Evolutionary conservation across 2,329 filamentous ascomycete species (phyloP).

Genomic region (Fusarium humuli): DNA sequence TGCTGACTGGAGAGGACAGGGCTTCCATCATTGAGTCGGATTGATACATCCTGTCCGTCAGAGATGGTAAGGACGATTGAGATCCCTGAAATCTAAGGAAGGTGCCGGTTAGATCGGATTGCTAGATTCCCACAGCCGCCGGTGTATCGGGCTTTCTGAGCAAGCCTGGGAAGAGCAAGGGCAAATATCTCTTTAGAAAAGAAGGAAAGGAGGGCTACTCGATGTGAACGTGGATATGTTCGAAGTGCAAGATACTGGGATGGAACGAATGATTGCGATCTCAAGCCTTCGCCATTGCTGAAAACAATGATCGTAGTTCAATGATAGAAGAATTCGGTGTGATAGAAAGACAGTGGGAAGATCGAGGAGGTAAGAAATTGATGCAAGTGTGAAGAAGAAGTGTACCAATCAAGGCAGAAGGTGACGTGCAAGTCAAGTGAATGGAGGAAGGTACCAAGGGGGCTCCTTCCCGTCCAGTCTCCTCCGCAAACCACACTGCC

Average conservation of each 20-base stretch:
- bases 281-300: slow-evolving; percentile 30
- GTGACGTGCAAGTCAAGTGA: background rate
- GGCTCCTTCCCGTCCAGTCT: slow-evolving; percentile 19
- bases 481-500: background rate
- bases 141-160: slow-evolving; percentile 13
- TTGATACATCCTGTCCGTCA: slow-evolving; percentile 35
- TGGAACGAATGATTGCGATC: slow-evolving; percentile 28
- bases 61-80: slow-evolving; percentile 31
- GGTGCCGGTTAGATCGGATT: slow-evolving; percentile 47
- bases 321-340: slow-evolving; percentile 8
- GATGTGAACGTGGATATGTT: slow-evolving; percentile 7
- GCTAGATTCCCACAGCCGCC: slow-evolving; percentile 24
- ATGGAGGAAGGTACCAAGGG: slow-evolving; percentile 7
- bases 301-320: slow-evolving; percentile 7
- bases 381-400: slow-evolving; percentile 6
- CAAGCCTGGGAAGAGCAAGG: slow-evolving; percentile 2
- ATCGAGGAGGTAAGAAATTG: background rate
- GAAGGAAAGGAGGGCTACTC: slow-evolving; percentile 8
- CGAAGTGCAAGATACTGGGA: slow-evolving; percentile 15
- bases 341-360: slow-evolving; percentile 11
- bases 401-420: slow-evolving; percentile 1
- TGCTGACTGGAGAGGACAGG: slow-evolving; percentile 43
- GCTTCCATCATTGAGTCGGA: slow-evolving; percentile 49
- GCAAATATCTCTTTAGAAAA: slow-evolving; percentile 17
- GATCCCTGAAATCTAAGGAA: slow-evolving; percentile 45